Evolutionary conservation across 2,329 filamentous ascomycete genomes (phyloP), one percentile per base, ranked within the genome.

Genomic region (Sarocladium brachiariae): DNA sequence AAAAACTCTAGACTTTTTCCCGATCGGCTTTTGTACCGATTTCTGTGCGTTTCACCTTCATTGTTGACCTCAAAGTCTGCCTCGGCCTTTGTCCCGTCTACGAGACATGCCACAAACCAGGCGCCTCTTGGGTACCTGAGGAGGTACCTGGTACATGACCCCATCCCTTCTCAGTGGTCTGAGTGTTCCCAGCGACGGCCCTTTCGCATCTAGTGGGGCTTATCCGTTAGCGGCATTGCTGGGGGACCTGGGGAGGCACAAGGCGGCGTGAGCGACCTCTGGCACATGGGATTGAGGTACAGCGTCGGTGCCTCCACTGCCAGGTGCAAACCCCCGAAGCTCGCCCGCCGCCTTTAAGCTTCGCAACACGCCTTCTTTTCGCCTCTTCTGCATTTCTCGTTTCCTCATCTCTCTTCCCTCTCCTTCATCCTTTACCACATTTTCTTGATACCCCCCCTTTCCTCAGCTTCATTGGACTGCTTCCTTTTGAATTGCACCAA

Each of bases 391-490:
- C 52, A 37, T 21, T 38, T 23, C 39, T 33, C 48, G 49, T 51
- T 49, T 34, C 23, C 9, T 46, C 34, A 35, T 50, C 46, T 45
- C 50, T 54, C 49, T 56, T 52, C 50, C 53, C 54, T 53, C 47
- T 54, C 55, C 39, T 41, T 41, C 30, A 41, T 23, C 38, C 43
- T 47, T 33, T 47, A 21, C 25, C 27, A 25, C 27, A n/a, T n/a
- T n/a, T 47, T 50, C 43, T 48, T 47, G 39, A 37, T 38, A 38
- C 51, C 37, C 34, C 33, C 39, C 21, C 50, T n/a, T n/a, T n/a
- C n/a, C n/a, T n/a, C n/a, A n/a, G n/a, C n/a, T n/a, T n/a, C n/a
- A n/a, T n/a, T n/a, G n/a, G 34, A 33, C 48, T 52, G 46, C 49
- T 27, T 16, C 23, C n/a, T n/a, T n/a, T n/a, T n/a, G n/a, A n/a